Conservation (phyloP, 352 stramenopile genomes). For the Globisporangium megalacanthum region DNA sequence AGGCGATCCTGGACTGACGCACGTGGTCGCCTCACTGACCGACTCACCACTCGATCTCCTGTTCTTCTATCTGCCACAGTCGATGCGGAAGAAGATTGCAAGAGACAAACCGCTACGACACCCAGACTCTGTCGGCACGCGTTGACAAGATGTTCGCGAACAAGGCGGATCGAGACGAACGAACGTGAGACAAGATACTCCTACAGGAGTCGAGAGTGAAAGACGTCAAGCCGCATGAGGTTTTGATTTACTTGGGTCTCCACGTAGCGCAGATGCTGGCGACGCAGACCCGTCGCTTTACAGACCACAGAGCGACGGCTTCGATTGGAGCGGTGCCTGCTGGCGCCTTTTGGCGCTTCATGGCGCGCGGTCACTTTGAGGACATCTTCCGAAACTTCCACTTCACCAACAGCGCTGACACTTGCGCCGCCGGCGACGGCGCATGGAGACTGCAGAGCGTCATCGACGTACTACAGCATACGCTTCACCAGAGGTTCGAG, state of each 20-base stretch:
- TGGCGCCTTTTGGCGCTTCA: not conserved
- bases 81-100: too few species aligned
- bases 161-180: too few species aligned
- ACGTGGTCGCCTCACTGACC: too few species aligned
- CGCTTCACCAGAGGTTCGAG: too few species aligned
- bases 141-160: too few species aligned
- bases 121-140: too few species aligned
- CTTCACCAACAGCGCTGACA: not conserved
- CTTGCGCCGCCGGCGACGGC: not conserved
- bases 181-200: too few species aligned
- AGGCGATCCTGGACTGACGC: too few species aligned
- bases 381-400: not conserved
- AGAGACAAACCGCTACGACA: too few species aligned
- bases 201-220: not conserved
- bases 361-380: not conserved
- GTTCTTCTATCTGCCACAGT: too few species aligned
- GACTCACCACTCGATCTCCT: too few species aligned
- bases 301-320: not conserved
- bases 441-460: not conserved
- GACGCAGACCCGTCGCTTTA: not conserved
- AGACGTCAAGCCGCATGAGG: conserved; percentile 3
- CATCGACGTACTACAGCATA: not conserved
- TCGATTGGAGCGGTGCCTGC: not conserved
- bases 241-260: not conserved
- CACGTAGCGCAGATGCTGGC: conserved; percentile 1